These are phyloP conservation scores for Lecanoromycetidae sp. DNA, from an alignment of 2,329 filamentous ascomycete genomes.

Conservation along the genomic window DNA sequence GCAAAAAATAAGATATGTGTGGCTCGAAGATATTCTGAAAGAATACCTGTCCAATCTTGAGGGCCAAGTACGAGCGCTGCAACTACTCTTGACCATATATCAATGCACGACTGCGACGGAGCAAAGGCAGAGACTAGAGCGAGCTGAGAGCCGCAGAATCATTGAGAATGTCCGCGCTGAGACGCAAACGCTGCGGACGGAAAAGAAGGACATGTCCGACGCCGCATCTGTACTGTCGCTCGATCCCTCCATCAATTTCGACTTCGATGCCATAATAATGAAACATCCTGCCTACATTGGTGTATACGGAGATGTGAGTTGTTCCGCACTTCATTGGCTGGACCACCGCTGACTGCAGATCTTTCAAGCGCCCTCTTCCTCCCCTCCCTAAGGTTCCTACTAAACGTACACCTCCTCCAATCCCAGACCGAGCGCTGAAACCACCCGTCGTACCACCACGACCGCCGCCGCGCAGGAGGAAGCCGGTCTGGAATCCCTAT, in stretches of 20 bases:
- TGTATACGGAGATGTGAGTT: conserved; percentile 8
- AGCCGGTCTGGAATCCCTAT: background rate
- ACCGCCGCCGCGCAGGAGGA: background rate
- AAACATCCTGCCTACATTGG: conserved; percentile 9
- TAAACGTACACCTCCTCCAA: background rate
- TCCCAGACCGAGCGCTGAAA: conserved; percentile 1
- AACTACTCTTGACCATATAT: conserved; percentile 15
- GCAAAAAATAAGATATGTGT: conserved; percentile 13
- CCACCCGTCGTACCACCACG: background rate
- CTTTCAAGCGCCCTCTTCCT: background rate
- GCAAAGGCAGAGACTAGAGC: conserved; percentile 8
- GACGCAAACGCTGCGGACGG: conserved; percentile 4
- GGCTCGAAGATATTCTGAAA: conserved; percentile 14
- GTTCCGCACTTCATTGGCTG: no score
- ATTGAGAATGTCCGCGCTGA: conserved; percentile 13
- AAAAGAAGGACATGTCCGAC: conserved; percentile 9
- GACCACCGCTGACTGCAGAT: background rate
- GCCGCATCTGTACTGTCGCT: conserved; percentile 12
- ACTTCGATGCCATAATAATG: conserved; percentile 13
- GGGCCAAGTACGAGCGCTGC: conserved; percentile 14
- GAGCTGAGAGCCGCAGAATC: conserved; percentile 6
- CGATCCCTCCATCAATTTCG: conserved; percentile 14
- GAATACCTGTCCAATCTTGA: conserved; percentile 16
- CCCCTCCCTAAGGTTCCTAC: background rate
- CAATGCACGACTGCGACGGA: conserved; percentile 14